Conservation (phyloP, 129 eudicot species). For the Deinandra increscens region DNA sequence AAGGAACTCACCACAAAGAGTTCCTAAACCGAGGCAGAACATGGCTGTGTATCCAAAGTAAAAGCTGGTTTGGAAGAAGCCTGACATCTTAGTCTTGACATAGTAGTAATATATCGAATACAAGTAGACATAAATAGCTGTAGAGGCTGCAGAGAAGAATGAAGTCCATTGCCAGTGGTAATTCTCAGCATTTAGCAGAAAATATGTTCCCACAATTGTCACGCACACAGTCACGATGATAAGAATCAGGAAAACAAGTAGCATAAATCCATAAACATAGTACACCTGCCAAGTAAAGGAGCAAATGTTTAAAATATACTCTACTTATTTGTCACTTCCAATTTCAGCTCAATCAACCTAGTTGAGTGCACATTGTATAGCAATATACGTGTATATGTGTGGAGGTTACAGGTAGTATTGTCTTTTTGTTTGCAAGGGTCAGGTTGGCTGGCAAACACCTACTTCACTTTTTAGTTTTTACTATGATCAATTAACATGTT, state of each 20-base stretch:
- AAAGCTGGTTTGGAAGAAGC: conserved; percentile 94
- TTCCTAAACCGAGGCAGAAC: conserved; percentile 90
- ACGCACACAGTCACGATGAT: conserved; percentile 84
- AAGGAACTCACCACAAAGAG: conserved; percentile 65
- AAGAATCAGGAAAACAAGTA: conserved; percentile 75
- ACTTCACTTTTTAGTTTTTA: background rate
- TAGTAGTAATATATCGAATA: conserved; percentile 80
- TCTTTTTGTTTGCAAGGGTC: background rate
- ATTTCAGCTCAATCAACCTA: background rate
- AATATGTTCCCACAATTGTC: conserved; percentile 90
- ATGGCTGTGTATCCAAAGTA: conserved; percentile 86
- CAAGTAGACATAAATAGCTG: conserved; percentile 77
- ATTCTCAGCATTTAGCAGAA: conserved; percentile 86
- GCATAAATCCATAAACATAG: conserved; percentile 92
- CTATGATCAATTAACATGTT: background rate
- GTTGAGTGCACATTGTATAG: background rate
- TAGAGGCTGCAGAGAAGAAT: conserved; percentile 87
- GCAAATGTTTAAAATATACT: conserved; percentile 2
- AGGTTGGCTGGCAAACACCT: background rate
- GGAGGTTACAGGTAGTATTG: background rate
- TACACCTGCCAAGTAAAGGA: conserved; percentile 64
- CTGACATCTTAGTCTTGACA: conserved; percentile 95
- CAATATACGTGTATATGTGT: background rate
- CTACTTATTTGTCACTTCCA: background rate
- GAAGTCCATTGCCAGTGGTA: conserved; percentile 98